Base-by-base conservation (phyloP, 2,329 filamentous ascomycete genomes). In the Microdochium nivale region DNA sequence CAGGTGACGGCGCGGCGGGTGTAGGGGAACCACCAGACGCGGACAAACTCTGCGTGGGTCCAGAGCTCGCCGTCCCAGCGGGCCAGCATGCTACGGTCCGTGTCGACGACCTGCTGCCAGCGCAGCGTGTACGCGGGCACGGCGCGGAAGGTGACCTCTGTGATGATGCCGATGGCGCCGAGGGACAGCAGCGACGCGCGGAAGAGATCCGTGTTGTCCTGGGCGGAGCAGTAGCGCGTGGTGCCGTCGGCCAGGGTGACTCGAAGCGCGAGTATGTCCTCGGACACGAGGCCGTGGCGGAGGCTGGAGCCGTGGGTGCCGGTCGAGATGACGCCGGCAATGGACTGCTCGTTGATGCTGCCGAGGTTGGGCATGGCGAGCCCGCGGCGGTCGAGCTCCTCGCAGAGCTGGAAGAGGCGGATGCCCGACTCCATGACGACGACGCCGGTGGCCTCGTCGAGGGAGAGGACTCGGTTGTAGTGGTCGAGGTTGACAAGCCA, bases 1-100 rank as follows among this genome's bases (percentile, higher is more conserved):
- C 94, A 99, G 47, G 95, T 80, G 48, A 97, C 88, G 0, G 89
- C 90, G 47, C 89, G 81, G 52, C 89, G 82, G 64, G 88, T 90
- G 70, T 97, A 96, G 0, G 94, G 94, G 65, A 96, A 84, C 94
- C 94, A 99, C 92, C 94, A 99, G 25, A 96, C 90, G 25, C 94
- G 81, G 25, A 95, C 89, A 63, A 92, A 99, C 67, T 97, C 90
- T 55, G 85, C 82, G 55, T 83, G 79, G 1, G 81, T 88, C 92
- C 94, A 97, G 14, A 97, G 76, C 32, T 79, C 78, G 7, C 72
- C 76, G 19, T 84, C 70, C 90, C 94, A 97, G 7, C 79, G 75
- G 11, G 76, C 72, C 48, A 95, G 75, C 56, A 96, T 79, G 47
- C 80, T 77, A 46, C 73, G 65, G 55, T 96, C 84, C 1, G 83